phyloP scores from a whole-genome alignment of 1,139 yeast genomes.

The Kodamaea suecica region DNA sequence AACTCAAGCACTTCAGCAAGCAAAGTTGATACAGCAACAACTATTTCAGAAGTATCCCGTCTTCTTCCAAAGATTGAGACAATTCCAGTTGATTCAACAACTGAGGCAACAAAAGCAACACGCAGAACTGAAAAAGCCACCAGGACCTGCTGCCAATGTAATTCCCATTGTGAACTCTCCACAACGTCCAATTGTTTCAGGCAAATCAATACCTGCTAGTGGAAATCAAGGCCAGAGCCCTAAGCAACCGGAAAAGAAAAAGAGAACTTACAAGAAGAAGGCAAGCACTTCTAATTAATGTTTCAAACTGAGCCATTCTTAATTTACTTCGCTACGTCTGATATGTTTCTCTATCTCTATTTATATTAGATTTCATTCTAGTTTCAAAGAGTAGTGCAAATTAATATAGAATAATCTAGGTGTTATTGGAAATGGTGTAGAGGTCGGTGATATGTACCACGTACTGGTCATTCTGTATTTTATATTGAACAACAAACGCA shows the following conservation, averaged over 20 bases:
- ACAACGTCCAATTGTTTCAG: slow-evolving; percentile 16
- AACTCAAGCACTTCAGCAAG: slow-evolving; percentile 46
- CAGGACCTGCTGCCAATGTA: slow-evolving; percentile 4
- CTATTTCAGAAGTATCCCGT: slow-evolving; percentile 43
- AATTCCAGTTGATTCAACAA: slow-evolving; percentile 40
- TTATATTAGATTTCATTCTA: too few species aligned
- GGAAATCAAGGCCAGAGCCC: slow-evolving; percentile 9
- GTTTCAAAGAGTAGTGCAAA: too few species aligned
- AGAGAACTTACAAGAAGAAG: slow-evolving; percentile 14
- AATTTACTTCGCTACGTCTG: too few species aligned
- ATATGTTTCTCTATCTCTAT: too few species aligned
- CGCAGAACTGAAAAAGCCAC: slow-evolving; percentile 12
- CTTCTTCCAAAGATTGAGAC: slow-evolving; percentile 44
- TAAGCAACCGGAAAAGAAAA: slow-evolving; percentile 14
- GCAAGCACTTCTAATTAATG: not conserved
- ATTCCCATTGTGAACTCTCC: slow-evolving; percentile 11
- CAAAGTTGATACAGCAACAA: slow-evolving; percentile 43
- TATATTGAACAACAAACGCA: too few species aligned
- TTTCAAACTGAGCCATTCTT: too few species aligned
- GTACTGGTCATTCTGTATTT: too few species aligned
- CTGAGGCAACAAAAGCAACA: slow-evolving; percentile 27
- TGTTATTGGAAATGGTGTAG: too few species aligned
- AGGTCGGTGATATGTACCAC: too few species aligned
- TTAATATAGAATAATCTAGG: too few species aligned
- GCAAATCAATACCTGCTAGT: slow-evolving; percentile 12